phyloP scores from a whole-genome alignment of 352 stramenopile genomes.

The Phytophthora pisi region DNA sequence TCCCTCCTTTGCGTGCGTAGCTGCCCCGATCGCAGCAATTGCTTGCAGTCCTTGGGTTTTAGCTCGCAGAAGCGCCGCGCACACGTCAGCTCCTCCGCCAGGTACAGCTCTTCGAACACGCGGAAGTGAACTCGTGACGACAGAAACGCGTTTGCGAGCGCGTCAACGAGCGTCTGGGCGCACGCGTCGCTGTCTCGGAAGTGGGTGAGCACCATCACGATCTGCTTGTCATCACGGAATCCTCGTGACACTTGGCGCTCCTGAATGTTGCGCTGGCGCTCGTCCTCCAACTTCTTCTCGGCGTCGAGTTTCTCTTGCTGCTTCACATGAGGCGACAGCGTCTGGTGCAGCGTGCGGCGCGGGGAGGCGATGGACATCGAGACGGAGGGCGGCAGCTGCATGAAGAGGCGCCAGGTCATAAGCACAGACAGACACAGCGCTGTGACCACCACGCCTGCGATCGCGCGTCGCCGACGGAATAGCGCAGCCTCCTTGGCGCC shows the following conservation, averaged over 20 bases:
- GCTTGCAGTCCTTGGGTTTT: constrained; percentile 48
- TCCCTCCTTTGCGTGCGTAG: constrained; percentile 64
- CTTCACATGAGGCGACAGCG: constrained; percentile 19
- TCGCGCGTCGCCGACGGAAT: constrained; percentile 20
- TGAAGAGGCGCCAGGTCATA: constrained; percentile 48
- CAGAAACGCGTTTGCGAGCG: constrained; percentile 44
- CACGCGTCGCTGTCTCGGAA: constrained; percentile 63
- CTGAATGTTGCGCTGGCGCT: constrained; percentile 19
- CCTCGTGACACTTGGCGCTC: constrained; percentile 24
- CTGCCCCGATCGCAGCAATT: constrained; percentile 53
- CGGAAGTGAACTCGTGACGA: constrained; percentile 62
- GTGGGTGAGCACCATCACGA: constrained; percentile 78
- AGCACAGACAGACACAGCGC: constrained; percentile 46
- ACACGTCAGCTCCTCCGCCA: constrained; percentile 66
- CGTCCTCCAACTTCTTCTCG: constrained; percentile 20
- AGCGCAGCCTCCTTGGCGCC: constrained; percentile 21
- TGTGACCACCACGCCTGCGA: constrained; percentile 29
- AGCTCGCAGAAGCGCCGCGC: constrained; percentile 65
- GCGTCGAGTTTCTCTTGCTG: constrained; percentile 24
- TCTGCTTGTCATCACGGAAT: constrained; percentile 75
- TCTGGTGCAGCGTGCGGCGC: constrained; percentile 35
- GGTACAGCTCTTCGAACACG: constrained; percentile 75
- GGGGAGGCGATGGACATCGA: constrained; percentile 21
- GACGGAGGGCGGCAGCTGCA: constrained; percentile 35
- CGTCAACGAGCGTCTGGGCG: constrained; percentile 56